Evolutionary conservation across 176 grass and related monocot genomes (phyloP).

Genomic region (Hordeum marinum): DNA sequence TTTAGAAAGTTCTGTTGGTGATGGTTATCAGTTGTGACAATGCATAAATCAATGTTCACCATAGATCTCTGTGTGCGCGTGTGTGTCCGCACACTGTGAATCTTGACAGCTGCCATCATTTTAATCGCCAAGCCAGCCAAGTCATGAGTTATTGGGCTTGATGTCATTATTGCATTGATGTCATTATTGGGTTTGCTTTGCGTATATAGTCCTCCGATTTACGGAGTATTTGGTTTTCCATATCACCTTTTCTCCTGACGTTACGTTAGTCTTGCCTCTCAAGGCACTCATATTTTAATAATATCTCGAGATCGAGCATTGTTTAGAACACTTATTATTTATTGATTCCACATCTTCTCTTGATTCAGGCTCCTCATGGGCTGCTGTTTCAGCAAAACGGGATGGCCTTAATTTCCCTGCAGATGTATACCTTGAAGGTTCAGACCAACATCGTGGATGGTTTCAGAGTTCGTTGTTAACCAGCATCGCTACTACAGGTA

Average conservation of each 20-base stretch:
- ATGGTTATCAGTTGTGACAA: conserved; percentile 1
- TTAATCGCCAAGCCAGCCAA: background rate
- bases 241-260: background rate
- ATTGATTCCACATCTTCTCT: conserved; percentile 14
- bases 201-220: background rate
- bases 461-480: conserved; percentile 96
- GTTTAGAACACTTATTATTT: background rate
- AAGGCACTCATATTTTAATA: background rate
- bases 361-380: conserved; percentile 87
- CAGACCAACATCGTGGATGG: conserved; percentile 97
- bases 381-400: conserved; percentile 83
- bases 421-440: conserved; percentile 95
- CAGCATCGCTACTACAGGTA: conserved; percentile 96
- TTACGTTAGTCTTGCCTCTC: background rate
- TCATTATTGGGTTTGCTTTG: background rate
- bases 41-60: background rate
- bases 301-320: background rate
- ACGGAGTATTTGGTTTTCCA: background rate
- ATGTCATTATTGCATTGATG: no score
- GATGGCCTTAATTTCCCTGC: conserved; percentile 72
- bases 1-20: background rate
- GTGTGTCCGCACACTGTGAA: background rate
- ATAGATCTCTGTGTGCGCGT: background rate
- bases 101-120: background rate
- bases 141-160: background rate